These are phyloP conservation scores for Silene coronaria DNA, from an alignment of 179 eudicot species.

Conservation along the genomic window DNA sequence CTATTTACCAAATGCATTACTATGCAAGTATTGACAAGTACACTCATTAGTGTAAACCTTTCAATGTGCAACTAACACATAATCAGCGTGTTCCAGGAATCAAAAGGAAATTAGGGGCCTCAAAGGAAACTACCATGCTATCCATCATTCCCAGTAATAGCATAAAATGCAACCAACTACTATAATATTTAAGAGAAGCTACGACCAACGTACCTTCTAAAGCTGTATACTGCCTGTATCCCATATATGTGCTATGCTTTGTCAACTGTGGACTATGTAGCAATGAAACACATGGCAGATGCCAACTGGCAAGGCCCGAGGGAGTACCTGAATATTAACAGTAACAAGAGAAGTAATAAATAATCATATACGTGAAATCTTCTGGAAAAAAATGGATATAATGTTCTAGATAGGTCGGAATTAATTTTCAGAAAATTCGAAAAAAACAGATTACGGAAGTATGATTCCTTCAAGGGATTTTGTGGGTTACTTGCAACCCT, in stretches of 20 bases:
- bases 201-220: conserved; percentile 18
- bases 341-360: neutral
- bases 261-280: conserved; percentile 1
- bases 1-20: neutral
- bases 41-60: neutral
- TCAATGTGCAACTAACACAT: conserved; percentile 1
- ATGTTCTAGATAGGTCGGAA: neutral
- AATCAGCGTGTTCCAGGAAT: neutral
- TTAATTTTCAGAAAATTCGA: neutral
- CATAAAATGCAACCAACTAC: conserved; percentile 8
- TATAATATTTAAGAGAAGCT: conserved; percentile 1
- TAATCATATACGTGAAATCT: neutral
- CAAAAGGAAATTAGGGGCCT: conserved; percentile 16
- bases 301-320: conserved; percentile 7
- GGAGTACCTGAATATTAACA: conserved; percentile 19
- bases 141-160: conserved; percentile 1
- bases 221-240: conserved; percentile 23
- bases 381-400: neutral
- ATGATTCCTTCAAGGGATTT: neutral
- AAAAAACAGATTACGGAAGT: neutral
- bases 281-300: neutral
- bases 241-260: conserved; percentile 13
- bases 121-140: neutral
- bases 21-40: neutral
- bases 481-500: neutral